Base-by-base conservation (phyloP, 345 rosid species). In the Jatropha curcas region DNA sequence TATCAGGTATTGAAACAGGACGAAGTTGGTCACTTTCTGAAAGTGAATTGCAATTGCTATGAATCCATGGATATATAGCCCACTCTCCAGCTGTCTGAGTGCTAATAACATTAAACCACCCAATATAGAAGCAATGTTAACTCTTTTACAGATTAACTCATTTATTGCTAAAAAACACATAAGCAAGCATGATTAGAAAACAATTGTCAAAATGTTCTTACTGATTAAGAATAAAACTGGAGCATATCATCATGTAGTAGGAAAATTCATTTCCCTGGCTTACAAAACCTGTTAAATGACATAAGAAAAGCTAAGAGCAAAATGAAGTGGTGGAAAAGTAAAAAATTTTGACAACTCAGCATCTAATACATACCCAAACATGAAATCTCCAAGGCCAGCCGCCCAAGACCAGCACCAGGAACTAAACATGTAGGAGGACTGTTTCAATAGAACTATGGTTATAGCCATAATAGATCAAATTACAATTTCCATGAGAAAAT, bases 221-320 rank as follows among this genome's bases (percentile, higher is more conserved):
- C 98, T 85, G 82, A 72, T 95, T 95, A 74, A 95, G 94, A 86
- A 95, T 86, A 76, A 95, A 95, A 85, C 96, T 92, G 7, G 99
- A 95, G 88, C 97, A 95, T 76, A 95, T 95, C 98, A 95, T 95
- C 98, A 95, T 95, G 86, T 92, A 95, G 86, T 95, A 95, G 8
- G 99, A 95, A 86, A 95, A 92, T 76, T 95, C 99, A 77, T 95
- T 95, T 82, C 99, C 98, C 82, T 95, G 99, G 87, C 99, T 85
- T 46, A 89, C 81, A 74, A 95, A 95, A 86, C 99, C 99, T 95
- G 96, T 70, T 65, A 67, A 65, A 75, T 48, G 46, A 74, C 11
- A 83, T 11, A 72, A 71, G 24, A 72, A 35, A 69, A 56, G 27
- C 66, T 60, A 79, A 22, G 73, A 28, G 7, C 53, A 13, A 35